A percentile compares a stretch with the other conserved stretches of the same genome.
Evolutionary conservation across 345 rosid species (phyloP).

Genomic region (Lenwebbia sp.): DNA sequence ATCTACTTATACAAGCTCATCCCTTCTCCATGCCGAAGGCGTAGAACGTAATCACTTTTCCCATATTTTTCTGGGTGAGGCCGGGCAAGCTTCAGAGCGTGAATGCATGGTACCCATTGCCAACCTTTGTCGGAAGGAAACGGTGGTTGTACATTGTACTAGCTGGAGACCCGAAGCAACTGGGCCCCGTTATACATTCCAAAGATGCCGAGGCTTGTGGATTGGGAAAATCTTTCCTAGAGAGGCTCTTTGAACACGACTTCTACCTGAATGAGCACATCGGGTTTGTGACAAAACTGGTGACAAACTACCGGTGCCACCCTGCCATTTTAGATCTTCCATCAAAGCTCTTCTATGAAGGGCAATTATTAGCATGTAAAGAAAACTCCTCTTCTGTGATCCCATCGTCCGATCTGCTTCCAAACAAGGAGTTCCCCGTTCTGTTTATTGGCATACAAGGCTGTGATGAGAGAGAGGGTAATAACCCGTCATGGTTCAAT

Average conservation of each 20-base stretch:
- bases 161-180: conserved; percentile 62
- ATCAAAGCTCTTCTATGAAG: conserved; percentile 43
- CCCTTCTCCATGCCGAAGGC: conserved; percentile 26
- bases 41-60: conserved; percentile 36
- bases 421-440: conserved; percentile 37
- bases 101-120: conserved; percentile 54
- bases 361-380: conserved; percentile 44
- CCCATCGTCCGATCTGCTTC: conserved; percentile 14
- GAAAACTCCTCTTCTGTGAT: conserved; percentile 16
- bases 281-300: conserved; percentile 34
- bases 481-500: conserved; percentile 66
- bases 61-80: conserved; percentile 64
- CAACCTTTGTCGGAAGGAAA: conserved; percentile 23
- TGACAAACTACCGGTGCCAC: conserved; percentile 48
- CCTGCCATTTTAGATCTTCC: conserved; percentile 49
- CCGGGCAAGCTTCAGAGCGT: conserved; percentile 71
- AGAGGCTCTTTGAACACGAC: conserved; percentile 47
- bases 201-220: conserved; percentile 33
- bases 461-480: conserved; percentile 61
- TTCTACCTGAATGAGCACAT: conserved; percentile 18
- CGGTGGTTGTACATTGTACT: conserved; percentile 55
- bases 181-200: conserved; percentile 51
- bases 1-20: conserved; percentile 44
- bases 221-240: conserved; percentile 38
- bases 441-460: conserved; percentile 55